Percentiles rank a stretch among this genome's conserved stretches.
Evolutionary conservation across 1,284 basidiomycete genomes (phyloP).

Genomic region (Cystobasidiaceae sp.): DNA sequence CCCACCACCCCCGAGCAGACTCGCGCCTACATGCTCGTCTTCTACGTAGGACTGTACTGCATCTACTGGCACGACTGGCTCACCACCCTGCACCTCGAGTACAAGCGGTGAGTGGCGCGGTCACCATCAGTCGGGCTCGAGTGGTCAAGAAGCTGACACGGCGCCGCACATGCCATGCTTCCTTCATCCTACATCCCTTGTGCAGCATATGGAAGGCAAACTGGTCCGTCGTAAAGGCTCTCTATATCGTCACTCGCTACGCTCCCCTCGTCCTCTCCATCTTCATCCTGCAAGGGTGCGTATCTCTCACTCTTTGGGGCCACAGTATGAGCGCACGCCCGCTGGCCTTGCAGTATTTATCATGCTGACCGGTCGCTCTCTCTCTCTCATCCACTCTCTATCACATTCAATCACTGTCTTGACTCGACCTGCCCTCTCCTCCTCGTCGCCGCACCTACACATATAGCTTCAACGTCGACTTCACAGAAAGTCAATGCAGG

Average conservation of each 20-base stretch:
- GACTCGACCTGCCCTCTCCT: too few species aligned
- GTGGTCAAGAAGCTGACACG: too few species aligned
- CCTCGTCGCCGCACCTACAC: background rate
- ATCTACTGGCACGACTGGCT: conserved; percentile 5
- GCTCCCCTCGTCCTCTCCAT: background rate
- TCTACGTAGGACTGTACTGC: background rate
- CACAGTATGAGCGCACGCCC: too few species aligned
- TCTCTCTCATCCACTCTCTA: too few species aligned
- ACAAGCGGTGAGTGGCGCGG: too few species aligned
- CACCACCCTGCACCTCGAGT: background rate
- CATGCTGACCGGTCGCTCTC: too few species aligned
- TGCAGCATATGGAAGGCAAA: conserved; percentile 3
- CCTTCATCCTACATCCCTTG: too few species aligned
- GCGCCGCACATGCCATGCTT: too few species aligned
- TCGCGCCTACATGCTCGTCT: background rate
- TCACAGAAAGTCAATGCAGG: background rate
- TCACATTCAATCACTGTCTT: too few species aligned
- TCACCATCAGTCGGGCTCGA: too few species aligned
- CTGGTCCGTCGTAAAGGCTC: background rate
- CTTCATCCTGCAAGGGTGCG: background rate
- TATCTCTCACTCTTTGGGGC: too few species aligned
- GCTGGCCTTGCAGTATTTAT: too few species aligned
- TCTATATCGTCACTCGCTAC: background rate
- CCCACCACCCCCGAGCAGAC: background rate
- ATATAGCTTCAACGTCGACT: conserved; percentile 1